Conservation (phyloP, 2,329 filamentous ascomycete genomes). For the Pseudocercospora fuligena region DNA sequence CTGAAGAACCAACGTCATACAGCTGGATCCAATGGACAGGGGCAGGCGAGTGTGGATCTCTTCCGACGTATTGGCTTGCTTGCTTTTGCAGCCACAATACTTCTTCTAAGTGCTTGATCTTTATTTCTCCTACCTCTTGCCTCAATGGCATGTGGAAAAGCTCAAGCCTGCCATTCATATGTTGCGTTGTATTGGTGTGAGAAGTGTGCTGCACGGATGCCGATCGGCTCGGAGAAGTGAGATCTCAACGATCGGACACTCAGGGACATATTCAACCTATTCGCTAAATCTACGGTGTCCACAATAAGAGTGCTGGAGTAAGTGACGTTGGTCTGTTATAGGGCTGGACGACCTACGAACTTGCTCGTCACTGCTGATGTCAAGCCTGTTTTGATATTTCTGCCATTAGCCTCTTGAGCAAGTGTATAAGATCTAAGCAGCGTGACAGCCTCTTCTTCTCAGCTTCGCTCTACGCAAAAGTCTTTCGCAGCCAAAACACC, state of each 20-base stretch:
- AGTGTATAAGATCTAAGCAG: not conserved
- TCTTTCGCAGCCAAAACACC: not conserved
- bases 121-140: not conserved
- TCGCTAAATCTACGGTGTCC: not conserved
- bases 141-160: not conserved
- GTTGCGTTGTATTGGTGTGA: not conserved
- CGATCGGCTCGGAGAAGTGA: not conserved
- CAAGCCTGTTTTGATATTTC: not conserved
- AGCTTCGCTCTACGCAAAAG: not conserved
- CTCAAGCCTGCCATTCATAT: too few species aligned
- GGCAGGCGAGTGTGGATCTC: constrained; percentile 2
- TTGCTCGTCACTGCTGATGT: not conserved
- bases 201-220: not conserved
- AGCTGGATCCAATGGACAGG: not conserved
- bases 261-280: not conserved
- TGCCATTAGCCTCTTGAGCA: not conserved
- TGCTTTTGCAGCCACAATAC: not conserved
- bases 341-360: not conserved
- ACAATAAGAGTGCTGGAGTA: not conserved
- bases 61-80: not conserved
- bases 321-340: not conserved
- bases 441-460: not conserved
- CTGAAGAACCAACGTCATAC: constrained; percentile 8
- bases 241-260: not conserved
- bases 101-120: not conserved